phyloP scores from a whole-genome alignment of 495 filamentous ascomycete genomes.

The Astrothelium subdiscretum region DNA sequence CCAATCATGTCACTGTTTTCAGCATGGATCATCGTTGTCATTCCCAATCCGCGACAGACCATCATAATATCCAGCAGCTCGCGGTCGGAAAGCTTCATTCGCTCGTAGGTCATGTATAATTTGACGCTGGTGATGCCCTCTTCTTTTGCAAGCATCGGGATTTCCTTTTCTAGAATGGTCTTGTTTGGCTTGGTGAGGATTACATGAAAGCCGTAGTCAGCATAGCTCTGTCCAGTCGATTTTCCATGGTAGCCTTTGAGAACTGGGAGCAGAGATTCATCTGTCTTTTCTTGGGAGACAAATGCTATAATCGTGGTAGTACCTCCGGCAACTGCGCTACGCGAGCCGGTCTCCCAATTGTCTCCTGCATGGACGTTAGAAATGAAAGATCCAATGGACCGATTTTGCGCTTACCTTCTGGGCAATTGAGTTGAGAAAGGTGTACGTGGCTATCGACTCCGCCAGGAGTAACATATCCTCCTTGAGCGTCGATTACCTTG shows the following conservation, averaged over 20 bases:
- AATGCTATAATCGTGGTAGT: conserved; percentile 51
- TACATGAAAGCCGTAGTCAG: conserved; percentile 52
- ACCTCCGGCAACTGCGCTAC: conserved; percentile 47
- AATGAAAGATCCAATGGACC: not conserved
- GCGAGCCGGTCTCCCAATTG: conserved; percentile 42
- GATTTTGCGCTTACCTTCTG: conserved; percentile 13
- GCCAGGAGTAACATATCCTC: conserved; percentile 36
- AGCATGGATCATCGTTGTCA: conserved; percentile 52
- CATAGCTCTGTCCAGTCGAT: conserved; percentile 38
- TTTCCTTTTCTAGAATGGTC: conserved; percentile 24
- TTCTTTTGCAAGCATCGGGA: conserved; percentile 16
- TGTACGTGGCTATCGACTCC: conserved; percentile 37
- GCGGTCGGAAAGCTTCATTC: conserved; percentile 42
- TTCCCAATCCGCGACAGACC: conserved; percentile 24
- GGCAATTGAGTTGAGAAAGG: conserved; percentile 35
- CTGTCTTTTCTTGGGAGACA: conserved; percentile 40
- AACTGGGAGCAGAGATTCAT: conserved; percentile 37
- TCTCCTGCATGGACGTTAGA: conserved; percentile 20
- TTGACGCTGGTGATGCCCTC: conserved; percentile 47
- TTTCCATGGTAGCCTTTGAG: conserved; percentile 38
- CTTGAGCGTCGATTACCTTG: conserved; percentile 37
- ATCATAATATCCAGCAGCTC: conserved; percentile 45
- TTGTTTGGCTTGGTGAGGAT: conserved; percentile 45
- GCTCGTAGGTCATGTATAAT: conserved; percentile 54
- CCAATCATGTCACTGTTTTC: conserved; percentile 43